Percentiles rank a stretch among this genome's conserved stretches.
Conservation (phyloP, 805 yeast species). For the Limtongia smithiae region DNA sequence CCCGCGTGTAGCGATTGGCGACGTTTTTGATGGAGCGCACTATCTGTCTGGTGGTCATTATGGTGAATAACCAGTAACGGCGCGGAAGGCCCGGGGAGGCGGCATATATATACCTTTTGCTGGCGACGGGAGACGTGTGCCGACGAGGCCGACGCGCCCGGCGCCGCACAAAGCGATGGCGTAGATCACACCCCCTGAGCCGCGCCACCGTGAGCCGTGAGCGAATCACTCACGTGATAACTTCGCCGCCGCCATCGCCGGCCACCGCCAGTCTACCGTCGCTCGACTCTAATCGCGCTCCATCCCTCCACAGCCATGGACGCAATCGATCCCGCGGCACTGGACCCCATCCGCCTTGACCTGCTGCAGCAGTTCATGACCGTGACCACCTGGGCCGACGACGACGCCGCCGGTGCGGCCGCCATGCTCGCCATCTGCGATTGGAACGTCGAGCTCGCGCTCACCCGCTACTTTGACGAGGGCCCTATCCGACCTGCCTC, state of each 20-base stretch:
- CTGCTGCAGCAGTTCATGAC: constrained; percentile 34
- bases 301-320: no score
- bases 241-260: no score
- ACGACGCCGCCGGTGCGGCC: constrained; percentile 33
- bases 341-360: constrained; percentile 23
- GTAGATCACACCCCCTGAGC: no score
- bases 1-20: constrained; percentile 80
- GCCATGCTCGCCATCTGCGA: constrained; percentile 35
- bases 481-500: constrained; percentile 25
- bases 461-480: constrained; percentile 26
- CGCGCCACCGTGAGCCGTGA: no score
- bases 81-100: neutral
- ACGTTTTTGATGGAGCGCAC: constrained; percentile 56
- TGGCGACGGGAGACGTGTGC: no score
- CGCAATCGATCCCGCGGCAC: neutral
- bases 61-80: neutral
- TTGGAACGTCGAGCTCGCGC: constrained; percentile 42
- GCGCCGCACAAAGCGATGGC: no score
- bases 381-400: constrained; percentile 36
- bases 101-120: no score
- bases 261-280: no score
- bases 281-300: no score
- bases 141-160: no score
- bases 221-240: no score
- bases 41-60: neutral